These are phyloP conservation scores for Arthromyces matolae DNA, from an alignment of 768 basidiomycete genomes.

Conservation along the genomic window DNA sequence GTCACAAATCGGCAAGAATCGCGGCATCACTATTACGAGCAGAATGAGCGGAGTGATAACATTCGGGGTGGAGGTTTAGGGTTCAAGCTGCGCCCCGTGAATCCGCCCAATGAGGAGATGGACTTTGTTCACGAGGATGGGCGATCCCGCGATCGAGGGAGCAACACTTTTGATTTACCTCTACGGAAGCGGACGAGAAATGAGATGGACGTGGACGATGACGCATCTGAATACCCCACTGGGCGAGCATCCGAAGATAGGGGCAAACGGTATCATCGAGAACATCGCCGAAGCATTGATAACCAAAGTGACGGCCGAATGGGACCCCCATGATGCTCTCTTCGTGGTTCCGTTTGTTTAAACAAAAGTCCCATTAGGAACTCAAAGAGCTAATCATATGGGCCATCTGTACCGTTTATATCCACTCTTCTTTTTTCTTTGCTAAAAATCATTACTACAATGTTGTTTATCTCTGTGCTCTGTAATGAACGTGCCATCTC, in stretches of 20 bases:
- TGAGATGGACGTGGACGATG: constrained; percentile 65
- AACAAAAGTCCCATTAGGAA: constrained; percentile 16
- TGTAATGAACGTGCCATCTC: constrained; percentile 20
- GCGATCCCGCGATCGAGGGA: constrained; percentile 39
- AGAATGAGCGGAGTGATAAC: constrained; percentile 28
- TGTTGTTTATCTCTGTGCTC: constrained; percentile 20
- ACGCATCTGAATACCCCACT: constrained; percentile 37
- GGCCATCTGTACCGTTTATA: constrained; percentile 12
- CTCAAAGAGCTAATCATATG: constrained; percentile 8
- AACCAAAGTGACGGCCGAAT: constrained; percentile 37
- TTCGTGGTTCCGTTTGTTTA: neutral
- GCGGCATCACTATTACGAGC: constrained; percentile 48
- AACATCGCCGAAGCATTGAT: constrained; percentile 37
- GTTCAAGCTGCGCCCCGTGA: constrained; percentile 51
- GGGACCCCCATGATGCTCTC: constrained; percentile 22
- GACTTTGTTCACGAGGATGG: constrained; percentile 57
- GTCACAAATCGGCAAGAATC: constrained; percentile 54
- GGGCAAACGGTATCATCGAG: constrained; percentile 60
- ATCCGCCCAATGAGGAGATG: constrained; percentile 43
- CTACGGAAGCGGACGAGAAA: constrained; percentile 56
- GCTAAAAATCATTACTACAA: neutral
- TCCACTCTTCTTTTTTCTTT: constrained; percentile 13
- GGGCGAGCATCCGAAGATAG: constrained; percentile 45
- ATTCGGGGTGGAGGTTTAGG: constrained; percentile 28
- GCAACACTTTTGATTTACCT: constrained; percentile 22